phyloP scores from a whole-genome alignment of 129 eudicot species.

The Logfia minima region DNA sequence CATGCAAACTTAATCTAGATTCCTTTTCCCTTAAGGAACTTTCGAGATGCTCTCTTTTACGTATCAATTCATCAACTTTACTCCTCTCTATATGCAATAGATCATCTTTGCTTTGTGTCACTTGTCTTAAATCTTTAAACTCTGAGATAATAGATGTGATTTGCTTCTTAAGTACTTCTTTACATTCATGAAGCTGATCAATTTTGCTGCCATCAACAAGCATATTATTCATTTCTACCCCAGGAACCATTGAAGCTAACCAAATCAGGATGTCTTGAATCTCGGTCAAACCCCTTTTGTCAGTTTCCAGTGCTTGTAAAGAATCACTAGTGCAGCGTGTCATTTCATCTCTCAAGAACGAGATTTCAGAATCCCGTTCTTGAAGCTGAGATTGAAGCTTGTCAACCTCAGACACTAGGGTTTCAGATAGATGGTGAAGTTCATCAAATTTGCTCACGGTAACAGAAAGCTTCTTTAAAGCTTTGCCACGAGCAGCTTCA shows the following conservation, averaged over 20 bases:
- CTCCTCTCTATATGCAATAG: slow-evolving; percentile 56
- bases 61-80: slow-evolving; percentile 60
- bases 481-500: slow-evolving; percentile 83
- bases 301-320: slow-evolving; percentile 62
- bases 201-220: slow-evolving; percentile 35
- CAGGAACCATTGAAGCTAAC: slow-evolving; percentile 60
- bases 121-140: slow-evolving; percentile 57
- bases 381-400: slow-evolving; percentile 86
- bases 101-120: slow-evolving; percentile 58
- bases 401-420: slow-evolving; percentile 85
- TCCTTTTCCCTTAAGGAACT: slow-evolving; percentile 59
- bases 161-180: slow-evolving; percentile 60
- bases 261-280: slow-evolving; percentile 65
- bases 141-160: slow-evolving; percentile 55
- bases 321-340: slow-evolving; percentile 90
- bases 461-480: slow-evolving; percentile 71
- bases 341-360: slow-evolving; percentile 85
- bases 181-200: slow-evolving; percentile 40
- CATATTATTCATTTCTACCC: slow-evolving; percentile 38
- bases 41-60: slow-evolving; percentile 52
- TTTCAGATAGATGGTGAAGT: slow-evolving; percentile 78
- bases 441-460: slow-evolving; percentile 92
- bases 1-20: slow-evolving; percentile 51
- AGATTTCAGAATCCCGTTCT: slow-evolving; percentile 87
- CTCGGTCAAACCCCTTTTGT: slow-evolving; percentile 45